A percentile compares a stretch with the other conserved stretches of the same genome.
phyloP scores from a whole-genome alignment of 2,329 filamentous ascomycete genomes.

The Venturia pyrina region DNA sequence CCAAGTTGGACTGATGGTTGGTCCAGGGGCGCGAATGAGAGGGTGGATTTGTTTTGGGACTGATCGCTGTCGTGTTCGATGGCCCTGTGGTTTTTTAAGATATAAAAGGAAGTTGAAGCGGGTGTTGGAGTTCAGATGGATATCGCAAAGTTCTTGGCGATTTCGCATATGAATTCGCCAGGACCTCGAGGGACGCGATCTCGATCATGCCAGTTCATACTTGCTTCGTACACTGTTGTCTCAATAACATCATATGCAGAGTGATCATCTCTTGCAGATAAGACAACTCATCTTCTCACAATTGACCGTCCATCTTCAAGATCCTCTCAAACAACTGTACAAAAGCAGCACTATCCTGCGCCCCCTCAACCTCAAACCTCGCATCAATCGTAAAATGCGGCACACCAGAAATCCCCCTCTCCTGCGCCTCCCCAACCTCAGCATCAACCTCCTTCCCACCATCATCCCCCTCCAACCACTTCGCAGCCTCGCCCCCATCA shows the following conservation, averaged over 20 bases:
- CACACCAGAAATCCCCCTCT: conserved; percentile 53
- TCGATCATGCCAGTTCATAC: too few relatives aligned
- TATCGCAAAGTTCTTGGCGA: too few relatives aligned
- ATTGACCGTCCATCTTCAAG: conserved; percentile 31
- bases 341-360: conserved; percentile 60
- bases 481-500: conserved; percentile 30
- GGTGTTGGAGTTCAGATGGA: too few relatives aligned
- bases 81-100: too few relatives aligned
- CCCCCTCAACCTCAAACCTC: conserved; percentile 57
- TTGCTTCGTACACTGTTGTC: too few relatives aligned
- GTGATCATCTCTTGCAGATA: neutral
- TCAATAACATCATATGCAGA: neutral
- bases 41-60: too few relatives aligned
- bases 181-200: too few relatives aligned
- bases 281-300: neutral
- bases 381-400: conserved; percentile 67
- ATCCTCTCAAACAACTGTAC: conserved; percentile 55
- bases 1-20: neutral
- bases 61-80: too few relatives aligned
- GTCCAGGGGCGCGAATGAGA: neutral
- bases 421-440: conserved; percentile 34
- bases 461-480: conserved; percentile 34
- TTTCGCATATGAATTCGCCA: too few relatives aligned
- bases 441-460: conserved; percentile 36
- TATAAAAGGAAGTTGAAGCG: too few relatives aligned